Evolutionary conservation across 495 filamentous ascomycete species (phyloP).

Genomic region (Aspergillus avenaceus): DNA sequence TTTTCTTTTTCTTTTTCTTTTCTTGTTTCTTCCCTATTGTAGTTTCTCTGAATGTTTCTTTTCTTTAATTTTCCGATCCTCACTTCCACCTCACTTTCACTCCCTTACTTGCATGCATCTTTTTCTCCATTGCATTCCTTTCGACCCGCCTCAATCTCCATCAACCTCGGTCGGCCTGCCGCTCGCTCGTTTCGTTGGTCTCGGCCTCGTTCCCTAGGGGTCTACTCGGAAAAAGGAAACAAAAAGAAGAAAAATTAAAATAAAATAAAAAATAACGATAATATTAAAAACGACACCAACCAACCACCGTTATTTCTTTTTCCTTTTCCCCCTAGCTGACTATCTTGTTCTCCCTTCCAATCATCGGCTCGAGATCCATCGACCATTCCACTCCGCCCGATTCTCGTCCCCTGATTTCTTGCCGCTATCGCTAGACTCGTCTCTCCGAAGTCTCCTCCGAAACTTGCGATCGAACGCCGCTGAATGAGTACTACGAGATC

Average conservation of each 20-base stretch:
- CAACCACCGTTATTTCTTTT: background rate
- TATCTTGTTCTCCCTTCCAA: background rate
- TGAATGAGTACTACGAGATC: conserved; percentile 36
- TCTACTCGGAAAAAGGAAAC: background rate
- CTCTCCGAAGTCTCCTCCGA: background rate
- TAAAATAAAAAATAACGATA: background rate
- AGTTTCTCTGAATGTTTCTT: too few relatives aligned
- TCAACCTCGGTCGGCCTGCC: conserved; percentile 11
- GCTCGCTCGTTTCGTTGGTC: conserved; percentile 8
- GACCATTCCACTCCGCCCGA: background rate
- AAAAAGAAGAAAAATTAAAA: background rate
- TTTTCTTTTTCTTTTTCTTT: background rate
- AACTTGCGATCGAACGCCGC: conserved; percentile 10
- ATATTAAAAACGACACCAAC: background rate
- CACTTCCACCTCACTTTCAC: background rate
- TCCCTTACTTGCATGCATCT: background rate
- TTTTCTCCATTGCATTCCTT: background rate
- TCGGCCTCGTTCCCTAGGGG: conserved; percentile 5
- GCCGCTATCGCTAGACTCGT: background rate
- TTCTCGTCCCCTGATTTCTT: background rate
- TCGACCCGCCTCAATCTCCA: background rate
- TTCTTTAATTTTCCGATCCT: too few relatives aligned
- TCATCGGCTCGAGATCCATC: background rate
- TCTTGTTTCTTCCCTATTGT: background rate
- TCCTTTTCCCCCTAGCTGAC: background rate